Conservation (phyloP, 2,329 filamentous ascomycete species). For the Fusarium burgessii region DNA sequence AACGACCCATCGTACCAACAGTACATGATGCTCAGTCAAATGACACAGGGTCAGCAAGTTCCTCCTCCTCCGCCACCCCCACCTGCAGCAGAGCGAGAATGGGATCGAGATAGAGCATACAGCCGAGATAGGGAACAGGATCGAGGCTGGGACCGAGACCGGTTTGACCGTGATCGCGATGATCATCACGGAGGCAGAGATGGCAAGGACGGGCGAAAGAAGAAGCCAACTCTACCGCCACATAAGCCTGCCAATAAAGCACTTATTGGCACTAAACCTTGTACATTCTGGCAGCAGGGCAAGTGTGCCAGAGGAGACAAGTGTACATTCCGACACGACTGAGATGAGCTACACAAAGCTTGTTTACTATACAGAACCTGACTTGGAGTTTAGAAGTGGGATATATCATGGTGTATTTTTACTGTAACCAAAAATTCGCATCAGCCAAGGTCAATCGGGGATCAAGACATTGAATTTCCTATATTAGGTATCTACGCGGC, state of each 20-base stretch:
- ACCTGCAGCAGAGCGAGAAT: constrained; percentile 50
- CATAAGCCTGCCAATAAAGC: constrained; percentile 65
- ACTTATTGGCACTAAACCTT: constrained; percentile 74
- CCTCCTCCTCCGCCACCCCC: constrained; percentile 41
- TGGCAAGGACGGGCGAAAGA: constrained; percentile 56
- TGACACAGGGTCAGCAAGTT: constrained; percentile 51
- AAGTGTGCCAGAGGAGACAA: constrained; percentile 79
- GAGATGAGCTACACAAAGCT: constrained; percentile 17
- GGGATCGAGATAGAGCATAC: constrained; percentile 38
- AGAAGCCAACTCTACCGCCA: constrained; percentile 55
- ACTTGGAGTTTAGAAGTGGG: constrained; percentile 19
- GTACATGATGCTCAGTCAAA: constrained; percentile 54
- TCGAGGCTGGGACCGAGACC: constrained; percentile 46
- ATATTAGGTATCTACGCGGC: background rate
- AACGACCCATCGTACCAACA: constrained; percentile 57
- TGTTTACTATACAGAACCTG: constrained; percentile 17
- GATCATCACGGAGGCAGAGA: constrained; percentile 48
- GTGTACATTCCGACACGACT: constrained; percentile 79
- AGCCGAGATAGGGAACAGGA: constrained; percentile 50
- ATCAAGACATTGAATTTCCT: constrained; percentile 13
- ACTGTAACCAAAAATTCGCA: constrained; percentile 39
- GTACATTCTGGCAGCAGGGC: constrained; percentile 77
- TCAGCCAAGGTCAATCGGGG: constrained; percentile 8
- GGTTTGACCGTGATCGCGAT: constrained; percentile 51
- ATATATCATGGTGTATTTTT: constrained; percentile 40